Base-by-base conservation (phyloP, 495 filamentous ascomycete genomes). In the Penicillium malachiteum region DNA sequence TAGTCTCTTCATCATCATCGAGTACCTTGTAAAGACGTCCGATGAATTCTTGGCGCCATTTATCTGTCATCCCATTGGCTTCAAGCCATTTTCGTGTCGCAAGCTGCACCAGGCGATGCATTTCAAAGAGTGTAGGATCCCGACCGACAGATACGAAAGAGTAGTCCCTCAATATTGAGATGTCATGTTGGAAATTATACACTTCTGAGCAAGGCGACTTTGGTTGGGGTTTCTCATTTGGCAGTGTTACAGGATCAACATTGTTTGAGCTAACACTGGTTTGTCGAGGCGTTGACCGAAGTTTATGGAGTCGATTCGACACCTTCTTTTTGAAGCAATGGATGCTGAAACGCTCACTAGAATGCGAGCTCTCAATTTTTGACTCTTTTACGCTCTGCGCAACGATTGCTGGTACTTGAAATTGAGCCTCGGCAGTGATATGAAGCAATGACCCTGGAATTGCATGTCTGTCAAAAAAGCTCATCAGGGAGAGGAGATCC, bases 61-160 rank as follows among this genome's bases (percentile, higher is more conserved):
- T 62, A 50, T 81, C 72, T 16, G 66, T 48, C 55, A 77, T 12
- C 26, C 54, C 60, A 14, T 73, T 33, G 0, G 50, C 53, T 45
- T 71, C 52, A n/a, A 81, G 58, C 78, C 77, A 81, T 17, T 58
- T 68, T 50, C 67, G 54, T 17, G 60, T 78, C 2, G 73, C 67
- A 16, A 78, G 51, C 60, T 81, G 73, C n/a, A 81, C 76, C 1
- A 82, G 66, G 45, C 50, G 14, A 62, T 82, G 71, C 71, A 81
- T 82, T 52, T 74, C 65, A 50, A 77, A 80, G 0, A 51, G 62
- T 46, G 18, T 16, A 13, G 30, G 34, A 18, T 56, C 52, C 9
- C 3, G 11, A 12, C 32, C 48, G 9, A 57, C 40, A 16, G 64
- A 58, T 30, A 72, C 56, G 2, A 48, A 10, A 1, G 31, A 48